Evolutionary conservation across 1,284 basidiomycete species (phyloP), one percentile per base, ranked within the genome.

Genomic region (Cryptococcus sp.): DNA sequence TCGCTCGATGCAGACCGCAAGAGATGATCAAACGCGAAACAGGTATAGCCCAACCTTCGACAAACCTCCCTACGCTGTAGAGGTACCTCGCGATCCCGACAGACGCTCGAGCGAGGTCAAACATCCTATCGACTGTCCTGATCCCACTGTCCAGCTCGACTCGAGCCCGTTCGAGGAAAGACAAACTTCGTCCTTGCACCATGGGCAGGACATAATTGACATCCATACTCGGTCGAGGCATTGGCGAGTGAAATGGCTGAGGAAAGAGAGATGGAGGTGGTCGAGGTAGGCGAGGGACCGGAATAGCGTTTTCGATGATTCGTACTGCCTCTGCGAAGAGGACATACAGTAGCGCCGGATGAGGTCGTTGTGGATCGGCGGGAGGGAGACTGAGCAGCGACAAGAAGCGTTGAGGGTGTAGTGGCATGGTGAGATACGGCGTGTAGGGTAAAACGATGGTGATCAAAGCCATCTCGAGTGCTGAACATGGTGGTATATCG

Each of bases 41-140:
- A 1, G 62, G 61, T 5, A 66, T 52, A 28, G 55, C 59, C 62
- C 62, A 67, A 4, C 62, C 65, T 46, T 69, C 65, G 37, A 66
- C 56, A 45, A 63, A 64, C 21, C 61, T 56, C 5, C 66, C 66
- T 5, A 57, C 33, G 6, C 45, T 43, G 45, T 61, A 58, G 6
- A 67, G 53, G 19, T 56, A 53, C 26, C 61, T 53, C 7, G 63
- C 56, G 31, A 66, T 65, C 4, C 62, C 63, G 2, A 60, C 46
- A 1, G 62, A 56, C 1, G 66, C 66, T 33, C 63, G 51, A 9
- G 51, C 47, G 2, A 69, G 54, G 37, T 69, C 65, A 39, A 64
- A 62, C 5, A 60, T 55, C 28, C 63, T 47, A 45, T 67, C 65
- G 25, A 63, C 58, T 16, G 44, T 45, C 5, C 60, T 53, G 10